These are phyloP conservation scores for Apium graveolens DNA, from an alignment of 129 eudicot species.

Conservation along the genomic window DNA sequence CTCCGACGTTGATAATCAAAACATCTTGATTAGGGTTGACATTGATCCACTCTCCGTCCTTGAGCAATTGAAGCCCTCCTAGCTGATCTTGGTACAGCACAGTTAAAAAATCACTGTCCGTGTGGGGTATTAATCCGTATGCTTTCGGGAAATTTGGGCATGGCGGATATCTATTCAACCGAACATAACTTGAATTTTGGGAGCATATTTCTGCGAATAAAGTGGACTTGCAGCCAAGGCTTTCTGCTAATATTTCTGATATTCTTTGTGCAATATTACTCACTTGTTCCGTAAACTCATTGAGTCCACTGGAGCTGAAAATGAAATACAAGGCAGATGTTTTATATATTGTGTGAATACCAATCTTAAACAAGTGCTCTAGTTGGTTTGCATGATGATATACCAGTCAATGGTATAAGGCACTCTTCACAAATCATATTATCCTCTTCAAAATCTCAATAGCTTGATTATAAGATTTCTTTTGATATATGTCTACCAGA, in stretches of 20 bases:
- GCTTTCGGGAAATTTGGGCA: background rate
- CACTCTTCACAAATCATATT: too few relatives aligned
- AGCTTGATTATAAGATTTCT: too few relatives aligned
- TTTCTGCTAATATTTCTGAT: background rate
- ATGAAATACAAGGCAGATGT: background rate
- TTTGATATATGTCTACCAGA: too few relatives aligned
- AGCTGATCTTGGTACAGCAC: slow-evolving; percentile 18
- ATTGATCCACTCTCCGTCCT: slow-evolving; percentile 17
- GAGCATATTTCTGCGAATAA: background rate
- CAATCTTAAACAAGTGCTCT: too few relatives aligned
- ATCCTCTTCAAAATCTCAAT: too few relatives aligned
- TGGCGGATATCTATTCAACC: slow-evolving; percentile 26
- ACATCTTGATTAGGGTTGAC: slow-evolving; percentile 20
- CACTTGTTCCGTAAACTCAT: background rate
- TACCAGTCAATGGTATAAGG: too few relatives aligned
- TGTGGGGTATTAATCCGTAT: slow-evolving; percentile 27
- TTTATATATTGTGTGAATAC: too few relatives aligned
- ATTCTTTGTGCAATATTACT: background rate
- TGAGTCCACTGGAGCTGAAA: background rate
- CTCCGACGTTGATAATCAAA: slow-evolving; percentile 19
- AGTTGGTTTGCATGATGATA: too few relatives aligned
- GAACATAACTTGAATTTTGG: slow-evolving; percentile 9
- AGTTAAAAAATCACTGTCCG: slow-evolving; percentile 22
- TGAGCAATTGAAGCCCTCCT: slow-evolving; percentile 17
- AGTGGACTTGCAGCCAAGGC: background rate